These are phyloP conservation scores for Pisolithus orientalis DNA, from an alignment of 768 basidiomycete genomes.

Conservation along the genomic window DNA sequence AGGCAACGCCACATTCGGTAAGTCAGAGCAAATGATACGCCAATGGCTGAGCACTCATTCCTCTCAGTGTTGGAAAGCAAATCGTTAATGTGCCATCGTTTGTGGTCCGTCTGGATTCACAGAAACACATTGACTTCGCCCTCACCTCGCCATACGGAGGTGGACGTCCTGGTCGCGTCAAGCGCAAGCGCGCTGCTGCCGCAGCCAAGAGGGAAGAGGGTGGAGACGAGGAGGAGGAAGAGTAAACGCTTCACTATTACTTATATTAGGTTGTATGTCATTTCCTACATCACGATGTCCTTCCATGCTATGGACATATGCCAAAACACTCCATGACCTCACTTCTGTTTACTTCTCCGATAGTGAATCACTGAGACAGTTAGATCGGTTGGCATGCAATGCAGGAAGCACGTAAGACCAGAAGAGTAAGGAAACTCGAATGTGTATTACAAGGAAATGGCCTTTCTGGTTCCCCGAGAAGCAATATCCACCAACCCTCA, in stretches of 20 bases:
- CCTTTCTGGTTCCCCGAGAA: too few species aligned
- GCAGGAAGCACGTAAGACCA: too few species aligned
- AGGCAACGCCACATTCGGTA: conserved; percentile 97
- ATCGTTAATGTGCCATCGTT: conserved; percentile 99
- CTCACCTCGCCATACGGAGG: conserved; percentile 96
- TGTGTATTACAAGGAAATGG: too few species aligned
- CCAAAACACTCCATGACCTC: conserved; percentile 21
- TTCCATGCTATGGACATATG: conserved; percentile 25
- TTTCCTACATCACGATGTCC: conserved; percentile 23
- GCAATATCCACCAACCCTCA: too few species aligned
- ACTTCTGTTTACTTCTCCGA: background rate
- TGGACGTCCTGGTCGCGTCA: conserved; percentile 90
- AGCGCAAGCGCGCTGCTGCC: conserved; percentile 95
- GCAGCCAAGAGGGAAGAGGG: conserved; percentile 89
- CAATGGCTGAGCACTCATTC: too few species aligned
- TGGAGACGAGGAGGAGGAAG: conserved; percentile 88
- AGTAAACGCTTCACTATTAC: conserved; percentile 38
- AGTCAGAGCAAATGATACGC: conserved; percentile 18
- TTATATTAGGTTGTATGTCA: conserved; percentile 23
- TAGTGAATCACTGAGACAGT: too few species aligned
- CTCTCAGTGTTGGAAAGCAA: conserved; percentile 87
- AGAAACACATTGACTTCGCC: conserved; percentile 99
- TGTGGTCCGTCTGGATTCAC: conserved; percentile 97
- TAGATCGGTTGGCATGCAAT: too few species aligned
- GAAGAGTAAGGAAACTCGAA: too few species aligned